A percentile compares a stretch with the other conserved stretches of the same genome.
phyloP scores from a whole-genome alignment of 2,329 filamentous ascomycete genomes.

The Byssoonygena ceratinophila region DNA sequence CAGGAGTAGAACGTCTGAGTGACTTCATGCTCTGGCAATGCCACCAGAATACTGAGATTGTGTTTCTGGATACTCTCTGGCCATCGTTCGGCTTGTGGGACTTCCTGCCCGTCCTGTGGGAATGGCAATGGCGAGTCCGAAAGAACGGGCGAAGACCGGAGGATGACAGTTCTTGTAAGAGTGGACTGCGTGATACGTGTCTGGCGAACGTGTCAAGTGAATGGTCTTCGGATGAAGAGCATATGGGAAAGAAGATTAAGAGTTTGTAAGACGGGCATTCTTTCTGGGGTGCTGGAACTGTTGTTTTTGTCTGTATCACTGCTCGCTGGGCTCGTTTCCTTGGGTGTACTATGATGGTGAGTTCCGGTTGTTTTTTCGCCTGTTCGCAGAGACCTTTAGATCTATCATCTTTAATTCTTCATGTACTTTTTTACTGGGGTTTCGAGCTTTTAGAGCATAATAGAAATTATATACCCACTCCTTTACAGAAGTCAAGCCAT shows the following conservation, averaged over 20 bases:
- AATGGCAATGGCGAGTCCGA: slow-evolving; percentile 67
- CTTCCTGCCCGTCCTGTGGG: slow-evolving; percentile 81
- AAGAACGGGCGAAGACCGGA: slow-evolving; percentile 23
- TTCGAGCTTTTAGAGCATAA: background rate
- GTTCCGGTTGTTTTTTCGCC: background rate
- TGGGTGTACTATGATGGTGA: background rate
- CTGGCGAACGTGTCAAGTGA: background rate
- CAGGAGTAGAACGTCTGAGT: slow-evolving; percentile 80
- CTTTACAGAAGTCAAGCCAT: background rate
- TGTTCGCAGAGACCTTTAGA: background rate
- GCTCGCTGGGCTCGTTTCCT: background rate
- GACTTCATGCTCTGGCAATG: slow-evolving; percentile 99
- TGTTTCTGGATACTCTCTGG: slow-evolving; percentile 88
- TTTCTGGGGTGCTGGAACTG: background rate
- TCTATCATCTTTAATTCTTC: background rate
- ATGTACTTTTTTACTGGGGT: background rate
- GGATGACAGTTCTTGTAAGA: background rate
- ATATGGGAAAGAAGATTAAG: slow-evolving; percentile 23
- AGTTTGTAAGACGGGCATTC: slow-evolving; percentile 20
- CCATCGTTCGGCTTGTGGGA: slow-evolving; percentile 91
- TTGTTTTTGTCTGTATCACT: background rate
- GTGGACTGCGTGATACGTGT: background rate
- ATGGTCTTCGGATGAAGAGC: slow-evolving; percentile 7
- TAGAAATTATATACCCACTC: background rate
- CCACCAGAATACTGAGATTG: slow-evolving; percentile 81